Conservation (phyloP, 1,139 yeast species). For the Geotrichum reessii region DNA sequence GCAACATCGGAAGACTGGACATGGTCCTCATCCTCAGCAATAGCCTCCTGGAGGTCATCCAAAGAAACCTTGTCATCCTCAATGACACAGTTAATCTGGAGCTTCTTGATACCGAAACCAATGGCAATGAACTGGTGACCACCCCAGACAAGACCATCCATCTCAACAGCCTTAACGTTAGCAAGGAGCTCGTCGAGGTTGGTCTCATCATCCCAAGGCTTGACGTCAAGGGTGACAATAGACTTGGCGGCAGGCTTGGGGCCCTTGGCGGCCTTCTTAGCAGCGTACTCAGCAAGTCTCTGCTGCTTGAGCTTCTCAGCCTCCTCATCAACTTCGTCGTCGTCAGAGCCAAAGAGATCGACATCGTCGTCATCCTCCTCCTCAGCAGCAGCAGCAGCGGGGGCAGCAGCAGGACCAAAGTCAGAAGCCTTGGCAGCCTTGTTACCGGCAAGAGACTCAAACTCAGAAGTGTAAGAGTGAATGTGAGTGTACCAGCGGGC, state of each 20-base stretch:
- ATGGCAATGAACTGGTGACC: slow-evolving; percentile 93
- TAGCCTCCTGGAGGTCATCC: slow-evolving; percentile 75
- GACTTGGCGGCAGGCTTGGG: slow-evolving; percentile 99
- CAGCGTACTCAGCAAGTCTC: slow-evolving; percentile 96
- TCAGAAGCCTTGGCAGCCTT: slow-evolving; percentile 34
- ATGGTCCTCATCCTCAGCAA: slow-evolving; percentile 97
- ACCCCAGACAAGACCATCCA: slow-evolving; percentile 98
- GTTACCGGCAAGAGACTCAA: slow-evolving; percentile 43
- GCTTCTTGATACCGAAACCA: slow-evolving; percentile 99
- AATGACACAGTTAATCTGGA: slow-evolving; percentile 96
- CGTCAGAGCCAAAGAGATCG: slow-evolving; percentile 89
- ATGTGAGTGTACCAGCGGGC: slow-evolving; percentile 98
- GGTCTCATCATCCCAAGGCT: slow-evolving; percentile 99
- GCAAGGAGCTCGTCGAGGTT: slow-evolving; percentile 82
- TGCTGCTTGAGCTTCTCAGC: slow-evolving; percentile 96
- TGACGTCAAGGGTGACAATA: slow-evolving; percentile 90
- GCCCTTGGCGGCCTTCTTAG: slow-evolving; percentile 95
- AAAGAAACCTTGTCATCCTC: slow-evolving; percentile 95
- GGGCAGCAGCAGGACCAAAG: slow-evolving; percentile 51
- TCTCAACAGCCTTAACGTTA: slow-evolving; percentile 73
- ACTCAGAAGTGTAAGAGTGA: slow-evolving; percentile 84
- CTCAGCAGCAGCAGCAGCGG: no score
- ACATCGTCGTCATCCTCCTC: slow-evolving; percentile 87
- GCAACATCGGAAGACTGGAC: slow-evolving; percentile 98
- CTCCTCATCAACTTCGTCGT: slow-evolving; percentile 88